Evolutionary conservation across 805 yeast species (phyloP).

Genomic region (Kluyveromyces siamensis): DNA sequence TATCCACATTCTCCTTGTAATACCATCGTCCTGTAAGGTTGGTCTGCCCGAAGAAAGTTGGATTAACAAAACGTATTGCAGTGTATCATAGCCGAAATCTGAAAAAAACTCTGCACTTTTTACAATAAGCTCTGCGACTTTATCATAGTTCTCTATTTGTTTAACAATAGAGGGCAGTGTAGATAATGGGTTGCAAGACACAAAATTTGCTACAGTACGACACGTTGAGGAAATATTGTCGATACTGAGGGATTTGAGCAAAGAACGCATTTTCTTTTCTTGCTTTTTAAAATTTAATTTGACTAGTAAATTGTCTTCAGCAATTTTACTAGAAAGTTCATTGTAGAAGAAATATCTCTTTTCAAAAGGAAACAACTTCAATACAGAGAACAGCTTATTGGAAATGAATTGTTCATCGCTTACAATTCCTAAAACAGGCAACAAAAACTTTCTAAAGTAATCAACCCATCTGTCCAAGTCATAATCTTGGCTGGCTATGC

Average conservation of each 20-base stretch:
- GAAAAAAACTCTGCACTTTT: constrained; percentile 71
- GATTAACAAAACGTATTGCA: constrained; percentile 63
- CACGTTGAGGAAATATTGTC: constrained; percentile 69
- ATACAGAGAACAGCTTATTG: constrained; percentile 47
- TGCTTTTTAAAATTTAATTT: constrained; percentile 56
- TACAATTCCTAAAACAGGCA: constrained; percentile 51
- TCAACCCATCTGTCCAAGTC: constrained; percentile 41
- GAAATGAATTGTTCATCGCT: constrained; percentile 50
- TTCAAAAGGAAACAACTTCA: constrained; percentile 48
- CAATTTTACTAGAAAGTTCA: constrained; percentile 51
- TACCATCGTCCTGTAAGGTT: constrained; percentile 66
- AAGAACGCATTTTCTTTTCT: constrained; percentile 69
- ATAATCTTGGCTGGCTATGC: constrained; percentile 6
- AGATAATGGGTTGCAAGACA: constrained; percentile 72
- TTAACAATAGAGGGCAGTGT: constrained; percentile 60
- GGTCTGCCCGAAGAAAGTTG: constrained; percentile 63
- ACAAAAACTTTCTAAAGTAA: constrained; percentile 53
- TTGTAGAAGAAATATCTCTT: constrained; percentile 73
- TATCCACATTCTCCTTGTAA: constrained; percentile 76
- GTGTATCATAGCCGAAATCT: constrained; percentile 74
- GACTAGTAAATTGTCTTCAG: constrained; percentile 47
- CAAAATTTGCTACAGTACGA: constrained; percentile 60
- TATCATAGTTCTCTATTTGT: constrained; percentile 88
- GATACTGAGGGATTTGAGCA: constrained; percentile 71
- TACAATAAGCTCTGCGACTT: constrained; percentile 68